Percentiles rank a stretch among this genome's conserved stretches.
These are phyloP conservation scores for Psilocybe sp. DNA, from an alignment of 768 basidiomycete species.

Conservation along the genomic window DNA sequence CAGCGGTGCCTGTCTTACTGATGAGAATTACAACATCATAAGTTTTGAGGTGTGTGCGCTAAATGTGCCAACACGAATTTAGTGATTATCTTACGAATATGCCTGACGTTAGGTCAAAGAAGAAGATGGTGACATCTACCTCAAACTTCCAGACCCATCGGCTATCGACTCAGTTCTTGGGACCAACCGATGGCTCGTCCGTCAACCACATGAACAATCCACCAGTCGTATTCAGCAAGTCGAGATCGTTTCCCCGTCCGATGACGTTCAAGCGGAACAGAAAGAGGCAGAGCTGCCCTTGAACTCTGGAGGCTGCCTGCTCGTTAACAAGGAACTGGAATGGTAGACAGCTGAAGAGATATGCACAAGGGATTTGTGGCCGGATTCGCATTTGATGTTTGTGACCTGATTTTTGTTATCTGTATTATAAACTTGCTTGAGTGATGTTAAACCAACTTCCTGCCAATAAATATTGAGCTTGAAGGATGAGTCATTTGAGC, in stretches of 20 bases:
- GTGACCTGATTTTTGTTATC: too few relatives aligned
- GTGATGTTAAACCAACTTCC: too few relatives aligned
- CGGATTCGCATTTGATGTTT: too few relatives aligned
- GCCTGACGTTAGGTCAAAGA: constrained; percentile 30
- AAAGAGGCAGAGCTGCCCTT: too few relatives aligned
- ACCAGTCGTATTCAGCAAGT: constrained; percentile 28
- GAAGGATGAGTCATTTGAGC: too few relatives aligned
- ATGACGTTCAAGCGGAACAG: too few relatives aligned
- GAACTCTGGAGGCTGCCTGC: too few relatives aligned
- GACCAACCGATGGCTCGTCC: constrained; percentile 63
- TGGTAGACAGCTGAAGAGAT: too few relatives aligned
- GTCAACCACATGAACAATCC: constrained; percentile 40
- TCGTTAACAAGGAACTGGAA: too few relatives aligned
- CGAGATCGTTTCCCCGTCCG: constrained; percentile 20
- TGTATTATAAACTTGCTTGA: neutral
- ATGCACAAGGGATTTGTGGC: too few relatives aligned
- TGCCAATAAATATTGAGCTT: too few relatives aligned
- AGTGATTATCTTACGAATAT: neutral
- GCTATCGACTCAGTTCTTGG: constrained; percentile 62
- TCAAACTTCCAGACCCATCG: constrained; percentile 51
- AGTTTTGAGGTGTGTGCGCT: constrained; percentile 48
- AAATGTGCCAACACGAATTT: neutral
- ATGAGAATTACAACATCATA: constrained; percentile 56
- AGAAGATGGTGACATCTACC: constrained; percentile 35
- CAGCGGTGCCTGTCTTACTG: constrained; percentile 57